These are phyloP conservation scores for Penicillium sp. DNA, from an alignment of 2,329 filamentous ascomycete species.

Conservation along the genomic window DNA sequence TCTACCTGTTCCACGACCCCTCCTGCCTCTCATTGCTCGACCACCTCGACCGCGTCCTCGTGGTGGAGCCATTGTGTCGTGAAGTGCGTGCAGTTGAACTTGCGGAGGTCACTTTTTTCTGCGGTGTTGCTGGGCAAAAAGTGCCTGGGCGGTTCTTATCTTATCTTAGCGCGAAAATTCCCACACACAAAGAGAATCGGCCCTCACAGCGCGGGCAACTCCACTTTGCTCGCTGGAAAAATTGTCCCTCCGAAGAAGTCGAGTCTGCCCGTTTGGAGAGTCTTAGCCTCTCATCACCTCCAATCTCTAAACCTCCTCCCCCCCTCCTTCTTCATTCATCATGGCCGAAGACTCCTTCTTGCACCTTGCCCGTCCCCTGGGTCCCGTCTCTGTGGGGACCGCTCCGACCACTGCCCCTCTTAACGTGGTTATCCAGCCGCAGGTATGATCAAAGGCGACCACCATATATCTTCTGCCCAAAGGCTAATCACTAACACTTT, in stretches of 20 bases:
- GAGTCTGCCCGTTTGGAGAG: conserved; percentile 14
- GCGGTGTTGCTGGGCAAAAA: conserved; percentile 4
- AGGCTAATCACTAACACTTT: conserved; percentile 18
- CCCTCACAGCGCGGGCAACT: conserved; percentile 34
- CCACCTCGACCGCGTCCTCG: conserved; percentile 30
- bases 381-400: conserved; percentile 75
- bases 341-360: conserved; percentile 92
- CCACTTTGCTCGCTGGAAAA: conserved; percentile 34
- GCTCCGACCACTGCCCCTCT: conserved; percentile 88
- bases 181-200: conserved; percentile 45
- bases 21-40: conserved; percentile 29
- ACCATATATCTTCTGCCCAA: not conserved
- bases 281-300: conserved; percentile 5
- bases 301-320: conserved; percentile 12
- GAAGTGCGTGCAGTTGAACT: not conserved
- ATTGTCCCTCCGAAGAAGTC: conserved; percentile 30
- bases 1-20: conserved; percentile 38
- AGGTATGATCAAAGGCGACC: conserved; percentile 60
- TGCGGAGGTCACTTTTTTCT: conserved; percentile 9
- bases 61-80: conserved; percentile 33
- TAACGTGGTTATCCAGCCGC: conserved; percentile 91
- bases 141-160: conserved; percentile 35
- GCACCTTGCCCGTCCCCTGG: conserved; percentile 89
- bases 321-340: conserved; percentile 49
- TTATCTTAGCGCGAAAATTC: conserved; percentile 54